A percentile compares a stretch with the other conserved stretches of the same genome.
phyloP scores from a whole-genome alignment of 768 basidiomycete species.

The Naganishia vishniacii region DNA sequence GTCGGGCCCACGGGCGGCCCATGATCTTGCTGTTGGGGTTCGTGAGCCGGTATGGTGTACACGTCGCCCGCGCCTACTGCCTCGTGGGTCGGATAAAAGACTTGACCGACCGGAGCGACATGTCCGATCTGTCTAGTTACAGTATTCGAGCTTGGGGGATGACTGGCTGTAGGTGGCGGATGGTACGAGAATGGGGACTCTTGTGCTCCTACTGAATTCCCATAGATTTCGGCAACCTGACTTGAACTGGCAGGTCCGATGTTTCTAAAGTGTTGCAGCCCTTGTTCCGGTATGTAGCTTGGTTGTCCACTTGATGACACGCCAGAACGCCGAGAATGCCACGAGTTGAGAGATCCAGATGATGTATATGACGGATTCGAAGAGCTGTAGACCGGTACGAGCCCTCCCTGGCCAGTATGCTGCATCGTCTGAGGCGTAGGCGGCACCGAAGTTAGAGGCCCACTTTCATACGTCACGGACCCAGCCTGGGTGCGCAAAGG shows the following conservation, averaged over 20 bases:
- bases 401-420: not conserved
- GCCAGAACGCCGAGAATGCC: conserved; percentile 8
- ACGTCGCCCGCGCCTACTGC: not conserved
- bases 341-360: not conserved
- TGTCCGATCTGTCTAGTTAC: too few relatives aligned
- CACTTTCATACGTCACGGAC: too few relatives aligned
- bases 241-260: conserved; percentile 19
- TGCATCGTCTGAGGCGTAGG: conserved; percentile 16
- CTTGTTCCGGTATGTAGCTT: not conserved
- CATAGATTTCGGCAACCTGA: conserved; percentile 27
- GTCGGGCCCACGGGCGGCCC: not conserved
- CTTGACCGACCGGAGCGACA: not conserved
- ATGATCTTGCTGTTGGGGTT: conserved; percentile 9
- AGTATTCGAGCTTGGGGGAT: not conserved
- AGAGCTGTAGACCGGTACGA: conserved; percentile 3
- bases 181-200: conserved; percentile 31
- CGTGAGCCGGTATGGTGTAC: not conserved
- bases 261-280: conserved; percentile 1
- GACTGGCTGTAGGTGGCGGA: conserved; percentile 25
- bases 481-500: not conserved
- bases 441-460: conserved; percentile 1
- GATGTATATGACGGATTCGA: conserved; percentile 12
- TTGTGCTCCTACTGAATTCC: conserved; percentile 21
- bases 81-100: not conserved
- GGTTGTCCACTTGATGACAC: conserved; percentile 8